Percentiles rank a stretch among this genome's conserved stretches.
Evolutionary conservation across 1,139 yeast species (phyloP).

Genomic region (Scheffersomyces parashehatae): DNA sequence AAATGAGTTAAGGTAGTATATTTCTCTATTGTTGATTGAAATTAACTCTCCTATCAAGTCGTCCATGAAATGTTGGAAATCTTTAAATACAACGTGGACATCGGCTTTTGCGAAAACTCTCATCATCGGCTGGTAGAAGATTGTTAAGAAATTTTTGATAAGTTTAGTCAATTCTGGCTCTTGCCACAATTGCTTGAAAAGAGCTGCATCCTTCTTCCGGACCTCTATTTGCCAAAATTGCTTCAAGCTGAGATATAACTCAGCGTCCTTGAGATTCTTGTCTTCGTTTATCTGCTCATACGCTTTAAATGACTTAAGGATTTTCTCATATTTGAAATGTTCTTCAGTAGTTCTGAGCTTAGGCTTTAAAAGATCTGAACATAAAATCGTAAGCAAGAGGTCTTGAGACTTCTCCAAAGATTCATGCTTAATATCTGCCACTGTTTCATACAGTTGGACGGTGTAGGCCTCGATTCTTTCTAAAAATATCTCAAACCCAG

Average conservation of each 20-base stretch:
- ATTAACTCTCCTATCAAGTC: conserved; percentile 61
- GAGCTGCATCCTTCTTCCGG: conserved; percentile 72
- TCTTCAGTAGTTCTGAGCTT: conserved; percentile 4
- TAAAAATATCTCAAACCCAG: conserved; percentile 22
- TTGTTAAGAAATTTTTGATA: conserved; percentile 68
- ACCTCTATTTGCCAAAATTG: conserved; percentile 66
- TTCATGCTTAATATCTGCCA: conserved; percentile 26
- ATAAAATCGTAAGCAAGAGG: conserved; percentile 25
- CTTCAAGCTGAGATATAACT: conserved; percentile 49
- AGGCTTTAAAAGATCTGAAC: conserved; percentile 22
- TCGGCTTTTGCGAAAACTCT: conserved; percentile 74
- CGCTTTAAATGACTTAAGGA: conserved; percentile 20
- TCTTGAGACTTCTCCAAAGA: conserved; percentile 21
- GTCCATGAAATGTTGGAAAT: conserved; percentile 69
- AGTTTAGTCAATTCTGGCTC: conserved; percentile 77
- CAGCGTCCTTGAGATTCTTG: conserved; percentile 15
- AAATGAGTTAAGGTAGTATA: conserved; percentile 43
- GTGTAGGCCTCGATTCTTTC: conserved; percentile 28
- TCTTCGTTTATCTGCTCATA: conserved; percentile 19
- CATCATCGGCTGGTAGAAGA: conserved; percentile 84
- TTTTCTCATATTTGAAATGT: conserved; percentile 3
- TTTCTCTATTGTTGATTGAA: conserved; percentile 48
- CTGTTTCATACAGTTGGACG: conserved; percentile 12
- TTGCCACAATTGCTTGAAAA: conserved; percentile 76
- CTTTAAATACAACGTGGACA: conserved; percentile 71